Evolutionary conservation across 805 yeast species (phyloP).

Genomic region (Ogataea pignaliae): DNA sequence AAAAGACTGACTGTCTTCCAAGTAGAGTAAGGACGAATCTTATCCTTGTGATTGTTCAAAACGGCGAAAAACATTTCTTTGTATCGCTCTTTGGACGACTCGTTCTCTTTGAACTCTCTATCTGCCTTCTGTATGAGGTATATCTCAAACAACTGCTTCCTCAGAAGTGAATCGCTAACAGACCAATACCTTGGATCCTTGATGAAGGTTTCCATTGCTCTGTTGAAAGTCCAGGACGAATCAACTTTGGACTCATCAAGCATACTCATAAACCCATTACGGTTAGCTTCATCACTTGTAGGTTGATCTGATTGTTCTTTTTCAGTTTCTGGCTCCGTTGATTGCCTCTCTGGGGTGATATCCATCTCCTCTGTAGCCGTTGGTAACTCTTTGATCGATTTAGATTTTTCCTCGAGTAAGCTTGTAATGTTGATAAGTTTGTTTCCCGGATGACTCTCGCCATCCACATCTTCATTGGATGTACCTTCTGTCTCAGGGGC

Average conservation of each 20-base stretch:
- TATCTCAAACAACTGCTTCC: conserved; percentile 62
- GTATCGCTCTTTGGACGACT: conserved; percentile 50
- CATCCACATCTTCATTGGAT: background rate
- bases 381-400: background rate
- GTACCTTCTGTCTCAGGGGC: background rate
- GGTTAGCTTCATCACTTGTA: conserved; percentile 20
- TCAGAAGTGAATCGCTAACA: conserved; percentile 53
- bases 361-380: background rate
- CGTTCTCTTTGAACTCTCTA: conserved; percentile 49
- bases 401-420: conserved; percentile 5
- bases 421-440: conserved; percentile 7
- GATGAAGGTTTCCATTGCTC: conserved; percentile 55
- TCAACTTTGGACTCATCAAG: conserved; percentile 55
- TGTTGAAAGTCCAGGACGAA: conserved; percentile 70
- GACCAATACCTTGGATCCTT: conserved; percentile 65
- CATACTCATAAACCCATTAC: conserved; percentile 45
- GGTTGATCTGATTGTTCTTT: conserved; percentile 1
- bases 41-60: conserved; percentile 33
- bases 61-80: conserved; percentile 48
- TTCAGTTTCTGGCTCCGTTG: background rate
- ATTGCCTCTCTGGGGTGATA: background rate
- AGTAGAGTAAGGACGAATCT: conserved; percentile 50
- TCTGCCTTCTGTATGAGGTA: conserved; percentile 49
- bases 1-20: conserved; percentile 58
- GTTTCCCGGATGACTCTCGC: conserved; percentile 6